These are phyloP conservation scores for Blumeria graminis DNA, from an alignment of 2,329 filamentous ascomycete genomes.

Conservation along the genomic window DNA sequence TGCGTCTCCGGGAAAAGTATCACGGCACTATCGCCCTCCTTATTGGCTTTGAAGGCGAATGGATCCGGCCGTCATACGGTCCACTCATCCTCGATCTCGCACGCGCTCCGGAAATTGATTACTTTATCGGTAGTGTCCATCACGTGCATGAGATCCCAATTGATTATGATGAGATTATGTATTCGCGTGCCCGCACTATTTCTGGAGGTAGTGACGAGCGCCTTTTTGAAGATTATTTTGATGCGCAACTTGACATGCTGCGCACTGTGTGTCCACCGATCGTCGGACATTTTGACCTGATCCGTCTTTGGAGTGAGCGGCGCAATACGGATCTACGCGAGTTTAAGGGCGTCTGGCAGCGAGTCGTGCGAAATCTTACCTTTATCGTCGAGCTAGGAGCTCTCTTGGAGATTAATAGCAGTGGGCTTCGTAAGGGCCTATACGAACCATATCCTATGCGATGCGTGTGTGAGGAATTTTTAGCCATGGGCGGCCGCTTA, in stretches of 20 bases:
- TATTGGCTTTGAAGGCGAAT: constrained; percentile 83
- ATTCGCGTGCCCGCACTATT: constrained; percentile 20
- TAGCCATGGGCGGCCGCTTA: constrained; percentile 52
- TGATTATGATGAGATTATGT: constrained; percentile 53
- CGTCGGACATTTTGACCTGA: constrained; percentile 85
- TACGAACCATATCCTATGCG: constrained; percentile 69
- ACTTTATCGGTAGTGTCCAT: constrained; percentile 84
- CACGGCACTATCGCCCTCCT: constrained; percentile 48
- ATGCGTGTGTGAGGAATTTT: constrained; percentile 54
- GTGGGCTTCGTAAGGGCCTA: constrained; percentile 71
- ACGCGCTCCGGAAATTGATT: constrained; percentile 43
- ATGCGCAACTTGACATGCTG: constrained; percentile 68
- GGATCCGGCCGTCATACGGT: constrained; percentile 47
- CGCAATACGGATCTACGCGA: constrained; percentile 34
- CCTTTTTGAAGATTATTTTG: constrained; percentile 71
- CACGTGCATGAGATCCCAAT: constrained; percentile 74
- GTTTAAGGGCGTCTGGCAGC: constrained; percentile 45
- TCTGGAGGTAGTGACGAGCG: constrained; percentile 38
- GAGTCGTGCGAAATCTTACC: constrained; percentile 48
- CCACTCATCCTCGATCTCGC: constrained; percentile 33
- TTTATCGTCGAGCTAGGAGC: constrained; percentile 51
- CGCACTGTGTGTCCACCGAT: constrained; percentile 44
- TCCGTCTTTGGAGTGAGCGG: constrained; percentile 52
- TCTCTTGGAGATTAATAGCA: constrained; percentile 73
- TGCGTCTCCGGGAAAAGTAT: constrained; percentile 47